Conservation (phyloP, 192 early-diverging fungal genomes). For the Gamsiella multidivaricata region DNA sequence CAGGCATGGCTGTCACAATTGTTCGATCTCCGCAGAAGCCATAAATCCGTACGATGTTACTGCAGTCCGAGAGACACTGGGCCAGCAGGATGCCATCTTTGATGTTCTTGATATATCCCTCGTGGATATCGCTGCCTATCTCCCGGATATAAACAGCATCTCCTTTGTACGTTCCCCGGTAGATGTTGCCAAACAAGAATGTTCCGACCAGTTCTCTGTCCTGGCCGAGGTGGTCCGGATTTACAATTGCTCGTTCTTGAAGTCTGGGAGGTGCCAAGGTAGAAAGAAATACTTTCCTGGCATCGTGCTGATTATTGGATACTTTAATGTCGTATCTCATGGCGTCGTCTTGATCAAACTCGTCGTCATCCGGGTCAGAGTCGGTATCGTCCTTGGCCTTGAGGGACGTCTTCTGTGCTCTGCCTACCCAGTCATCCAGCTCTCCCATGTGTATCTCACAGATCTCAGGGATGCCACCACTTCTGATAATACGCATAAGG, state of each 20-base stretch:
- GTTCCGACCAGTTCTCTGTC: not conserved
- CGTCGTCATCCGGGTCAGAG: slow-evolving; percentile 9
- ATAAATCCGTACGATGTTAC: slow-evolving; percentile 13
- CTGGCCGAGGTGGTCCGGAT: slow-evolving; percentile 11
- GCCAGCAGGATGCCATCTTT: not conserved
- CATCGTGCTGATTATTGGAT: slow-evolving; percentile 3
- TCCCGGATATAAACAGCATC: slow-evolving; percentile 10
- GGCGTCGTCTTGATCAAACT: slow-evolving; percentile 8
- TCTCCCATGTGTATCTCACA: slow-evolving; percentile 3
- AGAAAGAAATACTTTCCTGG: not conserved
- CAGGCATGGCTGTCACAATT: slow-evolving; percentile 9
- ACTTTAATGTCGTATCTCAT: slow-evolving; percentile 5
- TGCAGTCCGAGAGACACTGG: slow-evolving; percentile 10
- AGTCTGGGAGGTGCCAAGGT: not conserved
- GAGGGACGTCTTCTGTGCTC: not conserved
- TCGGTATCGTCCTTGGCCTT: not conserved
- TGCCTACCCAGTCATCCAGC: slow-evolving; percentile 12
- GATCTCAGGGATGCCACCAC: not conserved
- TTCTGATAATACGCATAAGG: slow-evolving; percentile 14
- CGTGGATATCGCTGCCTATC: not conserved
- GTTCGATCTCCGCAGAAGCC: slow-evolving; percentile 3
- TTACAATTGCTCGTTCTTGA: not conserved
- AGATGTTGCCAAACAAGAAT: slow-evolving; percentile 20
- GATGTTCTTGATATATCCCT: not conserved
- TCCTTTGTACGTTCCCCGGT: slow-evolving; percentile 12